Evolutionary conservation across 768 basidiomycete genomes (phyloP).

Genomic region (Auriculariales sp.): DNA sequence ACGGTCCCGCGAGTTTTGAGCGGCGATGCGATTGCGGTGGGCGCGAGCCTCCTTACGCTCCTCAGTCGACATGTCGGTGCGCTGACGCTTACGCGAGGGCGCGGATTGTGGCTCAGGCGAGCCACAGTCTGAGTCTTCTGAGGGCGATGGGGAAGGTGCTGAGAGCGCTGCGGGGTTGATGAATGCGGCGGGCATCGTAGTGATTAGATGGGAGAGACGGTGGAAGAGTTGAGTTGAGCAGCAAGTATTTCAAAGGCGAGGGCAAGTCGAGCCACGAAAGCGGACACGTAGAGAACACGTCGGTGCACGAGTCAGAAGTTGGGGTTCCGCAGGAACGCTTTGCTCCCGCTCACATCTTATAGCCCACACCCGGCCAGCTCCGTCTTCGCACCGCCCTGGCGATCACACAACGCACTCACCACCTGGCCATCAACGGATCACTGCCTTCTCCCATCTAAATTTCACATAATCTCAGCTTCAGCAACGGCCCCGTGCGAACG

Average conservation of each 20-base stretch:
- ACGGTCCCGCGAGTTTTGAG: constrained; percentile 84
- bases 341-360: no score
- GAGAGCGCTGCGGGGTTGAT: constrained; percentile 4
- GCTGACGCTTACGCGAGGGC: constrained; percentile 61
- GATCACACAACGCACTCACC: no score
- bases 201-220: background rate
- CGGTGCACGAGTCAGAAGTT: no score
- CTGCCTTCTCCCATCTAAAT: no score
- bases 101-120: background rate
- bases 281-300: background rate
- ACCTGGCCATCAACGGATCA: no score
- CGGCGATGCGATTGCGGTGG: constrained; percentile 85
- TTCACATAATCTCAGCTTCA: no score
- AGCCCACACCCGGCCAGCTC: no score
- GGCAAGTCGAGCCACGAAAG: background rate
- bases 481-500: no score
- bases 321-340: no score
- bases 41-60: constrained; percentile 80
- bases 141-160: constrained; percentile 6
- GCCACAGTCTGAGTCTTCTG: constrained; percentile 11
- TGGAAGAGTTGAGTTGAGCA: background rate
- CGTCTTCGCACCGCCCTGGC: no score
- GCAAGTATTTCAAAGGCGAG: background rate
- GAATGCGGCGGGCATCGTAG: constrained; percentile 8
- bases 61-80: constrained; percentile 47